Evolutionary conservation across 2,329 filamentous ascomycete species (phyloP), one percentile per base, ranked within the genome.

Genomic region (Dendryphion nanum): DNA sequence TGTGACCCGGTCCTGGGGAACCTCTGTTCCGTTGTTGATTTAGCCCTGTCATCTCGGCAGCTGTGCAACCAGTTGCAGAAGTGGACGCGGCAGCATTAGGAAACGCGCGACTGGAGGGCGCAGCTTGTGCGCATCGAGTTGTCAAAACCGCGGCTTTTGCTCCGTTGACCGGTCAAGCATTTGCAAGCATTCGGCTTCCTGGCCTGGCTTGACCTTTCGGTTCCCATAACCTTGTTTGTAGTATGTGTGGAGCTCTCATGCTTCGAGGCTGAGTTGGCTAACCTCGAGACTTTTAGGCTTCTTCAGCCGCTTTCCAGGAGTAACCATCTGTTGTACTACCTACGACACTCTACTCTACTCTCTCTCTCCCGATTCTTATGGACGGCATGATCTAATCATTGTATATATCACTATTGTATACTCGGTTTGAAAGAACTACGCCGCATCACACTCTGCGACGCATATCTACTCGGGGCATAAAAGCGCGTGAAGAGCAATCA

Each of bases 401-500:
- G 23, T 26, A n/a, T 26, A 10, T n/a, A 2, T 26, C 10, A n/a
- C n/a, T 8, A n/a, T 8, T n/a, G 23, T 26, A 26, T 26, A 8
- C 23, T n/a, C n/a, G n/a, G n/a, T n/a, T n/a, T n/a, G n/a, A n/a
- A n/a, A 26, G 23, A 26, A 26, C n/a, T 10, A n/a, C n/a, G 10
- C 23, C 10, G 23, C 23, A 8, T 26, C n/a, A n/a, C 23, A n/a
- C 23, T 10, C 2, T 10, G 10, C 10, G 10, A 26, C 10, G n/a
- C 23, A n/a, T 10, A 26, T n/a, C 23, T n/a, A 8, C 10, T n/a
- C n/a, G 23, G n/a, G 23, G 23, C 23, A 26, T n/a, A 26, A n/a
- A 3, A 10, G n/a, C 19, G 29, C 17, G 16, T 21, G 18, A 23
- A 39, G 33, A 37, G 29, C 44, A 41, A 37, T 18, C 28, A 64